These are phyloP conservation scores for Fusarium sublunatum DNA, from an alignment of 2,329 filamentous ascomycete species.

Conservation along the genomic window DNA sequence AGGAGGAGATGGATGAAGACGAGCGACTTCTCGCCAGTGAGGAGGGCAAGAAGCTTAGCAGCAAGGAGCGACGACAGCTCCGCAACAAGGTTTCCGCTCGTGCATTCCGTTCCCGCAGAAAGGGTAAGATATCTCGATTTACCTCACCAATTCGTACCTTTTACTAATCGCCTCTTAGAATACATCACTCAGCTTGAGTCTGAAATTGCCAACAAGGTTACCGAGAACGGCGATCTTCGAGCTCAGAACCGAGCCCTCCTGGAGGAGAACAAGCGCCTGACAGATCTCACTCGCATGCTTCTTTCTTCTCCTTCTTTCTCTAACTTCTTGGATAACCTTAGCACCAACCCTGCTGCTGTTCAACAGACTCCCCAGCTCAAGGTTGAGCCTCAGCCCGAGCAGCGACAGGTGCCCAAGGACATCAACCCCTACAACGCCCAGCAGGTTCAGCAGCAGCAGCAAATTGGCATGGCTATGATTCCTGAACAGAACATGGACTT, in stretches of 20 bases:
- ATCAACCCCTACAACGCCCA: constrained; percentile 69
- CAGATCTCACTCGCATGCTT: constrained; percentile 83
- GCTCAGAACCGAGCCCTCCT: constrained; percentile 82
- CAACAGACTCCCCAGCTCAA: constrained; percentile 54
- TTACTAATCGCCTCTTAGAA: constrained; percentile 66
- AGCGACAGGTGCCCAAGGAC: constrained; percentile 71
- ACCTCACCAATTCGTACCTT: neutral
- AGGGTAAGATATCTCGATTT: constrained; percentile 73
- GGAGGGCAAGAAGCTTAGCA: constrained; percentile 98
- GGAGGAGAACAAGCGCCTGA: constrained; percentile 86
- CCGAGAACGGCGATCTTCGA: constrained; percentile 84
- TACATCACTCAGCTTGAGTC: constrained; percentile 95
- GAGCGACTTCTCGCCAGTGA: constrained; percentile 94
- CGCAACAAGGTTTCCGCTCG: constrained; percentile 98
- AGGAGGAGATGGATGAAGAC: constrained; percentile 99
- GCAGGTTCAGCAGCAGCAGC: constrained; percentile 71
- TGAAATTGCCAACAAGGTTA: constrained; percentile 85
- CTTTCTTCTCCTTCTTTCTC: constrained; percentile 85
- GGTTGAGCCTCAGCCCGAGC: constrained; percentile 57
- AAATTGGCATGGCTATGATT: constrained; percentile 84
- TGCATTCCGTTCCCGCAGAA: constrained; percentile 96
- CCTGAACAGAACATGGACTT: constrained; percentile 83
- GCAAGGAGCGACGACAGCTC: constrained; percentile 96
- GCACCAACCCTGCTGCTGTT: constrained; percentile 65
- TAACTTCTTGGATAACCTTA: constrained; percentile 79